Evolutionary conservation across 1,139 yeast species (phyloP).

Genomic region (Yamadazyma friedrichii): DNA sequence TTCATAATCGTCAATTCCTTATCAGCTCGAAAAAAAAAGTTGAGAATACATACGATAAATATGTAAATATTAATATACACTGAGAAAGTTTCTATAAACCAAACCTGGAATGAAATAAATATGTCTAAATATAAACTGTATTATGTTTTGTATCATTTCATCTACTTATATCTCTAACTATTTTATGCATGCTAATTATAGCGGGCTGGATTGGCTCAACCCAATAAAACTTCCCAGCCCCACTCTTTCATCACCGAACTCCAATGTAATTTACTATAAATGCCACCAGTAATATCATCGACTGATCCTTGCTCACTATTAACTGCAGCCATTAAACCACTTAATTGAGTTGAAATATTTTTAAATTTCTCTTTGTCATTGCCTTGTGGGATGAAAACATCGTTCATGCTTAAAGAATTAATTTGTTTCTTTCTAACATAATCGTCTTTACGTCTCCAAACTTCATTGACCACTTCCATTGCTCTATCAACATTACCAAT

Average conservation of each 20-base stretch:
- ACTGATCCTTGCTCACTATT: conserved; percentile 28
- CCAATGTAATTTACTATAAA: conserved; percentile 63
- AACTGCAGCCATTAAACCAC: conserved; percentile 45
- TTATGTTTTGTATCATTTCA: too few species aligned
- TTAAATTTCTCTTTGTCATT: conserved; percentile 23
- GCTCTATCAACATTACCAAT: conserved; percentile 66
- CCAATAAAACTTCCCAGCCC: conserved; percentile 70
- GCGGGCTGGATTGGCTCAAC: too few species aligned
- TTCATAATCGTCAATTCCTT: background rate
- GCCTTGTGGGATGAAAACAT: conserved; percentile 15
- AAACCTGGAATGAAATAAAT: too few species aligned
- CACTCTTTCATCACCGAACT: conserved; percentile 67
- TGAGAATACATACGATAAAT: too few species aligned
- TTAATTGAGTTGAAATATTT: conserved; percentile 35
- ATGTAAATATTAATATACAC: too few species aligned
- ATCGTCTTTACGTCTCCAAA: conserved; percentile 61
- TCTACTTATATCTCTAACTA: background rate
- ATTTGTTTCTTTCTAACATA: conserved; percentile 23
- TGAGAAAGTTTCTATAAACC: too few species aligned
- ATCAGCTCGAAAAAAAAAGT: background rate
- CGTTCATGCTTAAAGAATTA: conserved; percentile 12
- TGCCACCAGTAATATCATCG: conserved; percentile 39
- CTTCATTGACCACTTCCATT: conserved; percentile 66
- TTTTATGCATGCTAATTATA: too few species aligned
- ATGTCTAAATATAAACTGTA: too few species aligned